phyloP scores from a whole-genome alignment of 2,329 filamentous ascomycete species.

The Seiridium unicorne region DNA sequence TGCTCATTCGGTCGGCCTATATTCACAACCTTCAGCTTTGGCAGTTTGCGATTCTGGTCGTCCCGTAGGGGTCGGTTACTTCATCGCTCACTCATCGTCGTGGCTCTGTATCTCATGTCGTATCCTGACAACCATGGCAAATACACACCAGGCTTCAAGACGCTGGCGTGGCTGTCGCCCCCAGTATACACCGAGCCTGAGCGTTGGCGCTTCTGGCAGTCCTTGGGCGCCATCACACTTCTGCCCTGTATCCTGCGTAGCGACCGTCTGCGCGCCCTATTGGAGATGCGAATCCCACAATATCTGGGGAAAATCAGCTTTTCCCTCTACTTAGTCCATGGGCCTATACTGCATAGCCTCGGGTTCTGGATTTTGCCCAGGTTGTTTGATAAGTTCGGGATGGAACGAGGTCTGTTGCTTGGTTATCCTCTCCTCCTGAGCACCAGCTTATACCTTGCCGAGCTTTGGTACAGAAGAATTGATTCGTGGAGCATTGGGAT shows the following conservation, averaged over 20 bases:
- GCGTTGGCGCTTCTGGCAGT: slow-evolving; percentile 38
- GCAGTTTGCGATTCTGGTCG: background rate
- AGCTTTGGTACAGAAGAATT: slow-evolving; percentile 33
- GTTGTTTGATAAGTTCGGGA: slow-evolving; percentile 34
- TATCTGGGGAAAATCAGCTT: slow-evolving; percentile 39
- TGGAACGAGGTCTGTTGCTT: slow-evolving; percentile 24
- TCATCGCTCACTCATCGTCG: slow-evolving; percentile 26
- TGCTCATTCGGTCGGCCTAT: slow-evolving; percentile 15
- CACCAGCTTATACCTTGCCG: slow-evolving; percentile 31
- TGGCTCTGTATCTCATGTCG: slow-evolving; percentile 36
- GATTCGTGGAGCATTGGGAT: slow-evolving; percentile 35
- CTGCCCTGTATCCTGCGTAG: slow-evolving; percentile 34
- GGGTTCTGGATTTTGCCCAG: slow-evolving; percentile 35
- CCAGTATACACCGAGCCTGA: slow-evolving; percentile 34
- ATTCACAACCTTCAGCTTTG: slow-evolving; percentile 13
- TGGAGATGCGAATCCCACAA: slow-evolving; percentile 31
- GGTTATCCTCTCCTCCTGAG: slow-evolving; percentile 30
- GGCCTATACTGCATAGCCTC: slow-evolving; percentile 24
- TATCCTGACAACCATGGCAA: slow-evolving; percentile 37
- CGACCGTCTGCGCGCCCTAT: slow-evolving; percentile 20
- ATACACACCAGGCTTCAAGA: slow-evolving; percentile 34
- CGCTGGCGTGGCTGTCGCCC: slow-evolving; percentile 31
- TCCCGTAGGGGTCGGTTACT: background rate
- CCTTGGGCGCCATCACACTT: slow-evolving; percentile 34
- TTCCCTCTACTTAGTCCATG: slow-evolving; percentile 39